Evolutionary conservation across 2,329 filamentous ascomycete genomes (phyloP).

Genomic region (Plenodomus biglobosus): DNA sequence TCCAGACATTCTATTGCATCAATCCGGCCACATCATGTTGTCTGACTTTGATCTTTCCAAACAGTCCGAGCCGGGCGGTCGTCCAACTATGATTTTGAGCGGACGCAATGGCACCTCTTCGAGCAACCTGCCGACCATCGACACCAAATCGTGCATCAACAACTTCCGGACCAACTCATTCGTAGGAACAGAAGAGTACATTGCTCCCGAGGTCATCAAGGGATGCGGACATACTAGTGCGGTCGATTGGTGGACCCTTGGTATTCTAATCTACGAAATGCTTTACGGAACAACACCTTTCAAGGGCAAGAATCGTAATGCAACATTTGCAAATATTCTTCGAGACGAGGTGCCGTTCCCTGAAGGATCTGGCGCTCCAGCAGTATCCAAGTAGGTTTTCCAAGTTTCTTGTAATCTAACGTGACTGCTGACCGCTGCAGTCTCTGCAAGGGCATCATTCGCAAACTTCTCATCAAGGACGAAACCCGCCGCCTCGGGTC

Average conservation of each 20-base stretch:
- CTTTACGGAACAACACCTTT: constrained; percentile 97
- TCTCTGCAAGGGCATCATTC: constrained; percentile 92
- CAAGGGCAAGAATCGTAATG: constrained; percentile 98
- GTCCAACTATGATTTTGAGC: constrained; percentile 90
- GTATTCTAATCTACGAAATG: constrained; percentile 98
- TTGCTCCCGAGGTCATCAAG: constrained; percentile 98
- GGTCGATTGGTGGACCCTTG: constrained; percentile 98
- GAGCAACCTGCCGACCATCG: constrained; percentile 89
- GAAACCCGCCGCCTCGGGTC: constrained; percentile 91
- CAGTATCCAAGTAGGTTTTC: constrained; percentile 81
- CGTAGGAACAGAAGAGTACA: constrained; percentile 98
- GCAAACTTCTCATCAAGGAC: constrained; percentile 97
- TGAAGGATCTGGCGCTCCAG: constrained; percentile 78
- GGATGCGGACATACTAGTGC: constrained; percentile 97
- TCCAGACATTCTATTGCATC: constrained; percentile 90
- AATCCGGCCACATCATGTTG: constrained; percentile 99
- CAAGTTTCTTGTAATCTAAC: not conserved
- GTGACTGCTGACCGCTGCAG: constrained; percentile 54
- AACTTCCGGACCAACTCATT: constrained; percentile 99
- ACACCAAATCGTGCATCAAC: constrained; percentile 96
- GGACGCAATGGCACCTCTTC: constrained; percentile 80
- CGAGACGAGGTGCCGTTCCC: constrained; percentile 95
- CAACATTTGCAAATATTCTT: constrained; percentile 96
- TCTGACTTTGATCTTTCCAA: constrained; percentile 99
- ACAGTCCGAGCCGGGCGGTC: constrained; percentile 92